Percentiles rank a stretch among this genome's conserved stretches.
Conservation (phyloP, 192 early-diverging fungal genomes). For the Linnemannia hyalina region DNA sequence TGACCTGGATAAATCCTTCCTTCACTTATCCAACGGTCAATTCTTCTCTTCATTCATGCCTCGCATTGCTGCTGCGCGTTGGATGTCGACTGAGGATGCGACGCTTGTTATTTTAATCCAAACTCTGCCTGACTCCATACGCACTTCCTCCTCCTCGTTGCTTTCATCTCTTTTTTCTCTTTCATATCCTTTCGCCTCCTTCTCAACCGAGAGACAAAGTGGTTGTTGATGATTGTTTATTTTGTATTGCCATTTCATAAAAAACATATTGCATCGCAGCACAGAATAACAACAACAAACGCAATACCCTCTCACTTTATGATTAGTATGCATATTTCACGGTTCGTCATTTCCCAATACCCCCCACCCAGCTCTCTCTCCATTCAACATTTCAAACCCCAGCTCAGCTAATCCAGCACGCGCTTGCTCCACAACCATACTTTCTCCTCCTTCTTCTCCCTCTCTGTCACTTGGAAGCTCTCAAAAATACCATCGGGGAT, state of each 20-base stretch:
- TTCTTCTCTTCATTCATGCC: too few relatives aligned
- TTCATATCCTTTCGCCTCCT: background rate
- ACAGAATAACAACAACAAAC: background rate
- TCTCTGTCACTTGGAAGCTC: constrained; percentile 1
- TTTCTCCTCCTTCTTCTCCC: background rate
- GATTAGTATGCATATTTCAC: too few relatives aligned
- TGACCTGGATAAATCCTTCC: too few relatives aligned
- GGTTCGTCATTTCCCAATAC: background rate
- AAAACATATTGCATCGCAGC: background rate
- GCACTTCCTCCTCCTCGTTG: background rate
- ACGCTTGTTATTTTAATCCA: background rate
- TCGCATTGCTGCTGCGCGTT: too few relatives aligned
- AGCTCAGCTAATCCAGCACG: background rate
- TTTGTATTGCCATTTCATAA: background rate
- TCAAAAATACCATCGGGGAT: constrained; percentile 1
- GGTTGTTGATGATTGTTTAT: background rate
- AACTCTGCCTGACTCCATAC: background rate
- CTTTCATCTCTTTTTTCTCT: background rate
- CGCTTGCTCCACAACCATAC: background rate
- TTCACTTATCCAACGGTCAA: too few relatives aligned
- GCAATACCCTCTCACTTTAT: background rate
- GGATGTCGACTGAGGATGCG: background rate
- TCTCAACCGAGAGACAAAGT: background rate
- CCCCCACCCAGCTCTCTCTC: background rate
- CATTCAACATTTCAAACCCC: background rate